Percentiles rank a stretch among this genome's conserved stretches.
phyloP scores from a whole-genome alignment of 768 basidiomycete species.

The Xerocomus spinulosus region DNA sequence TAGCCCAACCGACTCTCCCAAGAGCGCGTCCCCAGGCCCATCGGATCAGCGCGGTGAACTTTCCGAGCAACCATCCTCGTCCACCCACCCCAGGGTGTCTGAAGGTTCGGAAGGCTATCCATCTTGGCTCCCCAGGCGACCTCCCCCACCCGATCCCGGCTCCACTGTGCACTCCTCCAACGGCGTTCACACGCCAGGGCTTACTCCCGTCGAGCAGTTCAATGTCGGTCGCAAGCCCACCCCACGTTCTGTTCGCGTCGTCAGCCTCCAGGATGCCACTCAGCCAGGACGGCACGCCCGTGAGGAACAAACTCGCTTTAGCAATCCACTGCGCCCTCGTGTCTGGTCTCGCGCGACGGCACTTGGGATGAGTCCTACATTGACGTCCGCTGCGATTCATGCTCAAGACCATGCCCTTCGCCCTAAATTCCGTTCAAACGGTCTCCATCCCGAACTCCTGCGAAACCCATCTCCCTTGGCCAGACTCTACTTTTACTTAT shows the following conservation, averaged over 20 bases:
- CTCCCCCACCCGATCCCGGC: constrained; percentile 69
- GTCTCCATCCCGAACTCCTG: constrained; percentile 64
- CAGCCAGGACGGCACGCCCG: constrained; percentile 39
- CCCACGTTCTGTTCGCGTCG: constrained; percentile 77
- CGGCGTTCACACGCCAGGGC: constrained; percentile 33
- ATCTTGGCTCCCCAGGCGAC: constrained; percentile 78
- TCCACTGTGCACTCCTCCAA: constrained; percentile 63
- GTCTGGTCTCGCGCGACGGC: constrained; percentile 59
- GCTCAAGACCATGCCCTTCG: constrained; percentile 37
- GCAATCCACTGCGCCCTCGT: constrained; percentile 39
- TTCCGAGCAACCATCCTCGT: constrained; percentile 34
- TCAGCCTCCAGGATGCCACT: constrained; percentile 56
- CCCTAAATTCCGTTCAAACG: constrained; percentile 64
- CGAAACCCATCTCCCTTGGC: constrained; percentile 53
- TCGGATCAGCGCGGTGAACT: constrained; percentile 28
- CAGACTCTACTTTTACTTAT: constrained; percentile 61
- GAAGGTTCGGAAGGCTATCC: constrained; percentile 69
- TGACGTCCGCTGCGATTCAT: constrained; percentile 37
- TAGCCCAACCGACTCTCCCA: constrained; percentile 28
- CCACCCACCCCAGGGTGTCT: constrained; percentile 30
- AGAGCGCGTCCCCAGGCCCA: constrained; percentile 25
- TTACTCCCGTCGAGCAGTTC: constrained; percentile 28
- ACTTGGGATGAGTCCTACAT: constrained; percentile 39
- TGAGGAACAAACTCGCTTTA: constrained; percentile 48
- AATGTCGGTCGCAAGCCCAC: constrained; percentile 69